Evolutionary conservation across 495 filamentous ascomycete genomes (phyloP).

Genomic region (Tuber calosporum): DNA sequence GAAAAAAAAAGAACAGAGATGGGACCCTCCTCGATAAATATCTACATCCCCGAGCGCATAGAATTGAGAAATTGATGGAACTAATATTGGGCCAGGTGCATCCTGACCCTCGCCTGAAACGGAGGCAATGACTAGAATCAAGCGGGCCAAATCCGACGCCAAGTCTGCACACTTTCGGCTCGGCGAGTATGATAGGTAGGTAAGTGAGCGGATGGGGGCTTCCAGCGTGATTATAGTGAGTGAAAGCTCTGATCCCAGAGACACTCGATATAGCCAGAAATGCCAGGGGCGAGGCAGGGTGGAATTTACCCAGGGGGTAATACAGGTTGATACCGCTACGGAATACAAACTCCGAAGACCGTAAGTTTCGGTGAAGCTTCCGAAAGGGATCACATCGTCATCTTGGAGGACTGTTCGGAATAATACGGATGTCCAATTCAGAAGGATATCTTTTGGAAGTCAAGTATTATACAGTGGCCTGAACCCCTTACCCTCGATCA

Average conservation of each 20-base stretch:
- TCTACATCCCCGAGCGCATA: background rate
- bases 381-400: background rate
- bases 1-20: background rate
- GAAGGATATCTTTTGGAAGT: background rate
- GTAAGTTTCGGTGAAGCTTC: background rate
- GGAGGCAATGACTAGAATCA: background rate
- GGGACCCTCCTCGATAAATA: background rate
- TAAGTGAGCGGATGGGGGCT: background rate
- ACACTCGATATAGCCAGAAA: background rate
- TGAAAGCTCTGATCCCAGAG: background rate
- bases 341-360: background rate
- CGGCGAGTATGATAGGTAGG: background rate
- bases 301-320: background rate
- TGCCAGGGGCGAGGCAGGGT: background rate
- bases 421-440: background rate
- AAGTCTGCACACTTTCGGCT: background rate
- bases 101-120: background rate
- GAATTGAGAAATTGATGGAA: background rate
- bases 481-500: background rate
- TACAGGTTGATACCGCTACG: background rate
- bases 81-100: background rate
- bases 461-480: background rate
- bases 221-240: background rate
- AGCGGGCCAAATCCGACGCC: background rate
- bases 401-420: background rate